Evolutionary conservation across 768 basidiomycete genomes (phyloP), one percentile per base, ranked within the genome.

Genomic region (Kwoniella sp.): DNA sequence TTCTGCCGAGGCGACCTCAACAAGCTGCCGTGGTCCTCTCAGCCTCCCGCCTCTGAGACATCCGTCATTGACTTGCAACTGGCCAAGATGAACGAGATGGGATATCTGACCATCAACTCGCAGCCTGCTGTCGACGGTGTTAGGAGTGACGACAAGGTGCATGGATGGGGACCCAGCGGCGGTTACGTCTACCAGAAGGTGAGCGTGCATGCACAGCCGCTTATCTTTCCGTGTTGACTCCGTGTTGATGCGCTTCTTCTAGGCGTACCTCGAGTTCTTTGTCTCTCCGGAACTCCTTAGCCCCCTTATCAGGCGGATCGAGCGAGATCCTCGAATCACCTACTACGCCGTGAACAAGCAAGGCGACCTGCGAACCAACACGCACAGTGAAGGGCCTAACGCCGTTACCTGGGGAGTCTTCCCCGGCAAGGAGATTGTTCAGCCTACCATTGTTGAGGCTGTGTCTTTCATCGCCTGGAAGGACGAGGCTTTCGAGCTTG

Each of bases 321-420:
- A 92, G 68, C 82, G 84, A 15, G 89, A 95, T 66, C 81, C 81
- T 54, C 83, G 85, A 62, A 86, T 93, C 68, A 96, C 91, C 2
- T 99, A 98, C 79, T 93, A 96, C 66, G 89, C 91, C 41, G 93
- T 96, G 74, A 96, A 96, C 81, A 89, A 86, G 73, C 83, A 84
- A 34, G 95, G 95, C 33, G 92, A 98, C 73, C 78, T 99, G 43
- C 83, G 85, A 49, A 96, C 95, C 42, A 99, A 98, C 78, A 91
- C 84, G 14, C 87, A 89, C 63, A 88, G 86, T 2, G 91, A 95
- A 44, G 90, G 92, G 2, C 92, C 95, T 23, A 96, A 95, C 64
- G 92, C 92, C n/a, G 90, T 96, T 15, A 96, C 92, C 1, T 96
- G 92, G 92, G 92, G 92, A 58, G 89, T 95, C 8, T 96, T 93